Conservation (phyloP, 2,329 filamentous ascomycete species). For the Escovopsis sp. region DNA sequence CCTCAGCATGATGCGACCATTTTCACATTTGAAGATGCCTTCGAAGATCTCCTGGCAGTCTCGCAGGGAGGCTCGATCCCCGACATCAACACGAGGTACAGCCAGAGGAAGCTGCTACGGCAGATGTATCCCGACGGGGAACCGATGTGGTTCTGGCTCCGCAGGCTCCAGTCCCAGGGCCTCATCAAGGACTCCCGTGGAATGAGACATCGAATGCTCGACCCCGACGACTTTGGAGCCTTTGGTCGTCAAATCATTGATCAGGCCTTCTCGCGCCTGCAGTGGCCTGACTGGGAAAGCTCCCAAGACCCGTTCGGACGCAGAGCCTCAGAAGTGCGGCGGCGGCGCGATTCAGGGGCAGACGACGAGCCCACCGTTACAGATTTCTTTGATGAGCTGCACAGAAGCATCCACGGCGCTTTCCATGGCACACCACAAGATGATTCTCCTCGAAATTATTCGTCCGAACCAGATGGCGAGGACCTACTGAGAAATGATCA, state of each 20-base stretch:
- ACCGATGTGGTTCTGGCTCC: slow-evolving; percentile 28
- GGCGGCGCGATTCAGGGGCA: slow-evolving; percentile 6
- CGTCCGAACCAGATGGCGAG: no score
- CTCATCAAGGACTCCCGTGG: slow-evolving; percentile 10
- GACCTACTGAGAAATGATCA: not conserved
- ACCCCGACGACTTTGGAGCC: not conserved
- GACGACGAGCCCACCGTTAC: slow-evolving; percentile 4
- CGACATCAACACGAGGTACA: slow-evolving; percentile 21
- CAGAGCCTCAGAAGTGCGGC: slow-evolving; percentile 16
- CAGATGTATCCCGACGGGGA: slow-evolving; percentile 26
- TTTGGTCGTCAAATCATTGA: not conserved
- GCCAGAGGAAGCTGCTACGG: slow-evolving; percentile 22
- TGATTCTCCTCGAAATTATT: no score
- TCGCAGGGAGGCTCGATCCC: slow-evolving; percentile 27
- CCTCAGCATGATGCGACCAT: slow-evolving; percentile 19
- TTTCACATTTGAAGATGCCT: slow-evolving; percentile 42
- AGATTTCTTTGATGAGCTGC: slow-evolving; percentile 7
- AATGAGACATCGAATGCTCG: not conserved
- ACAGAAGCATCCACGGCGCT: not conserved
- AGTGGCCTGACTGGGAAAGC: slow-evolving; percentile 12
- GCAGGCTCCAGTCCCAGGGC: slow-evolving; percentile 21
- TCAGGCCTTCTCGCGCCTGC: slow-evolving; percentile 4
- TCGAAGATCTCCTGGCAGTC: slow-evolving; percentile 40
- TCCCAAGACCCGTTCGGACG: slow-evolving; percentile 19
- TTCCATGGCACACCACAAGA: no score